Evolutionary conservation across 768 basidiomycete species (phyloP).

Genomic region (Collybia sordida): DNA sequence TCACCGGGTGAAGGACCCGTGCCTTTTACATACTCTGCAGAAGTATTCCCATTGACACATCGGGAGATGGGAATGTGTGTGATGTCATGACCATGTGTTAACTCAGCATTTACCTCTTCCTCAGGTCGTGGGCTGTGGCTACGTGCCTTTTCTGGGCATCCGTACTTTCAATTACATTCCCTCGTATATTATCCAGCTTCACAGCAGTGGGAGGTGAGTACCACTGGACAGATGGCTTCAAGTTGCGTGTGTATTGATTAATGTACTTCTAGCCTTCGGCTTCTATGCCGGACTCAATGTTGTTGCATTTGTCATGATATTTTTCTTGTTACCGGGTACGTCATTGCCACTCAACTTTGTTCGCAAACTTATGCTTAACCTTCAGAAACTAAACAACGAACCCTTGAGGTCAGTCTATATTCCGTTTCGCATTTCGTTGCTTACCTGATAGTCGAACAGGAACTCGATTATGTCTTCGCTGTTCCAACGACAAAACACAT

Average conservation of each 20-base stretch:
- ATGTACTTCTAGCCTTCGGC: slow-evolving; percentile 40
- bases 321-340: slow-evolving; percentile 52
- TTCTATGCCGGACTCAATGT: slow-evolving; percentile 57
- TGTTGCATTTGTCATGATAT: slow-evolving; percentile 52
- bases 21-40: slow-evolving; percentile 88
- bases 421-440: too few species aligned
- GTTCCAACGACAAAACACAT: slow-evolving; percentile 46
- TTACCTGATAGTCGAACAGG: slow-evolving; percentile 14
- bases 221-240: slow-evolving; percentile 13
- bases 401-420: slow-evolving; percentile 24
- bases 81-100: slow-evolving; percentile 21
- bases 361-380: slow-evolving; percentile 2
- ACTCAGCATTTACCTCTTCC: slow-evolving; percentile 17
- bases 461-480: slow-evolving; percentile 50
- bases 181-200: slow-evolving; percentile 48
- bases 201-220: slow-evolving; percentile 32
- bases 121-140: slow-evolving; percentile 54
- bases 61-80: slow-evolving; percentile 61
- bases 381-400: slow-evolving; percentile 51
- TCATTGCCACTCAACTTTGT: slow-evolving; percentile 6
- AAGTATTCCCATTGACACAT: slow-evolving; percentile 84
- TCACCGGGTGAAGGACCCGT: slow-evolving; percentile 89
- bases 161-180: slow-evolving; percentile 59
- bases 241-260: background rate
- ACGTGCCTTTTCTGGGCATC: slow-evolving; percentile 53